Evolutionary conservation across 164 flowering plant species (phyloP), one percentile per base, ranked within the genome.

Genomic region (Cinnamomum micranthum): DNA sequence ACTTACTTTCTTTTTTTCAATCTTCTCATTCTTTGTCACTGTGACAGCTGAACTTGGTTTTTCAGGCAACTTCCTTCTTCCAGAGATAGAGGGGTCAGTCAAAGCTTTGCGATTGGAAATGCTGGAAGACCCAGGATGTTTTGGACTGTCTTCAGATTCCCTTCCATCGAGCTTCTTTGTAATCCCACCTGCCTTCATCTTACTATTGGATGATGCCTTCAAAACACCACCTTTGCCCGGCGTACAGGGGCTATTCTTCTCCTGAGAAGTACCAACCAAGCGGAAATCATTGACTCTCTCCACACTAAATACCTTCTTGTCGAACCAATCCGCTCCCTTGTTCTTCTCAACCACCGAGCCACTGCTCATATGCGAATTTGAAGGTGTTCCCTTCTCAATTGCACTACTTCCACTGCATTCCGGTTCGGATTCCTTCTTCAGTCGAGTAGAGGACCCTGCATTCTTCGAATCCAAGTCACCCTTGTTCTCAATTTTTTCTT

Each of bases 191-290:
- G 75, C 69, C 76, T 78, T 83, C 69, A 85, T 87, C 74, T 87
- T 87, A 75, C 82, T 88, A n/a, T 87, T 88, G 24, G 87, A 82
- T 89, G 83, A 84, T 77, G 89, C 88, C 81, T 93, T 93, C 73
- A 89, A 78, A 41, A 92, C 96, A 72, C 96, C 98, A 81, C 91
- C 88, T 82, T 89, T 91, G 11, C 97, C 96, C 60, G 20, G 60
- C n/a, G 60, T 55, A 55, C 19, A 55, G 2, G 20, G 19, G 20
- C 60, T 17, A 14, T 3, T 79, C 82, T 85, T 86, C 69, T 82
- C 85, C 74, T 81, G 82, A 72, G 76, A 70, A 22, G 71, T 59
- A 11, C 82, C 76, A 69, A 77, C 71, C 1, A 85, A 78, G 11
- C 65, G 23, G 59, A 75, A 78, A 64, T 73, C 73, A 47, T 81